Evolutionary conservation across 768 basidiomycete genomes (phyloP).

Genomic region (Tylopilus balloui): DNA sequence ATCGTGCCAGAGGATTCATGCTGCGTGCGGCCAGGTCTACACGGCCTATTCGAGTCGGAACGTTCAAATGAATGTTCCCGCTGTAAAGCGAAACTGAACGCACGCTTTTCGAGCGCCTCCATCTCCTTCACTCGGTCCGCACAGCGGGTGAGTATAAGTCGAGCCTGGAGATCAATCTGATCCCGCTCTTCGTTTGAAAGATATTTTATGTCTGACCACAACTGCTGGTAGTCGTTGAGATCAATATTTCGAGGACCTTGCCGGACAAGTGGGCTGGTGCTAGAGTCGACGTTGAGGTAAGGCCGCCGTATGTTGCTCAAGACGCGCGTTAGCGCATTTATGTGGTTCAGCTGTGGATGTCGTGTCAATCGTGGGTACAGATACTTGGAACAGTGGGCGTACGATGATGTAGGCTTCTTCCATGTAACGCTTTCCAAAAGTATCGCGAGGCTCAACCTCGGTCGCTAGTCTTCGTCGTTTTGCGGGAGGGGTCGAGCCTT

Average conservation of each 20-base stretch:
- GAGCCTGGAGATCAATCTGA: constrained; percentile 91
- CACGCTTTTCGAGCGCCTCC: constrained; percentile 87
- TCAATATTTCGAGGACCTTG: constrained; percentile 53
- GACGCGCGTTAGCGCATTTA: constrained; percentile 65
- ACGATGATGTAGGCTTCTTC: constrained; percentile 74
- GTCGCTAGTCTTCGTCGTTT: constrained; percentile 47
- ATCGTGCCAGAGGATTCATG: constrained; percentile 58
- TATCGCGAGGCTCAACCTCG: constrained; percentile 36
- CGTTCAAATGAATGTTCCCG: constrained; percentile 17
- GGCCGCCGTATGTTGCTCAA: constrained; percentile 74
- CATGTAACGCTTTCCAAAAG: constrained; percentile 63
- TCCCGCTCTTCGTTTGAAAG: constrained; percentile 90
- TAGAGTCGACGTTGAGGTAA: constrained; percentile 78
- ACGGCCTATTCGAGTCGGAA: constrained; percentile 46
- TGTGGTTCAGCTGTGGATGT: constrained; percentile 59
- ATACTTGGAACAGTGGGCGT: constrained; percentile 13
- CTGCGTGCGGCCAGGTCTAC: constrained; percentile 60
- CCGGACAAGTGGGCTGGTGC: constrained; percentile 47
- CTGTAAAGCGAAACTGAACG: constrained; percentile 27
- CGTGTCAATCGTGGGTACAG: not conserved
- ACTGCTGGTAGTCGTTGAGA: constrained; percentile 43
- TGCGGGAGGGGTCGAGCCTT: constrained; percentile 36
- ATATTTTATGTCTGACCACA: constrained; percentile 62
- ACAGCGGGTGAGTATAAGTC: constrained; percentile 79
- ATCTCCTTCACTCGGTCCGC: constrained; percentile 83